A percentile compares a stretch with the other conserved stretches of the same genome.
Evolutionary conservation across 73 alveolate genomes (phyloP).

Genomic region (Paramecium biaurelia): DNA sequence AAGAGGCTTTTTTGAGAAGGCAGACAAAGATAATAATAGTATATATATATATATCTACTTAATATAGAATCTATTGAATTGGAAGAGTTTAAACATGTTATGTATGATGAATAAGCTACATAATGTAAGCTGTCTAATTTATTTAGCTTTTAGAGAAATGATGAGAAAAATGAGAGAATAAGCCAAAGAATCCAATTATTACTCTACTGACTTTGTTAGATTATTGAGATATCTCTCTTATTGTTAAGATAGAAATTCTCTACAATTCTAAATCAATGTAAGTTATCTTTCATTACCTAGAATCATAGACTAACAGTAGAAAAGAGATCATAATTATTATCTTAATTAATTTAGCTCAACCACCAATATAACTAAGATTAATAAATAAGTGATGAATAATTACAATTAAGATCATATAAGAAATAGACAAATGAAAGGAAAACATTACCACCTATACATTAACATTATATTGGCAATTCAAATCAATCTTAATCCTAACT

Average conservation of each 20-base stretch:
- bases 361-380: neutral
- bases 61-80: constrained; percentile 13
- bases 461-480: neutral
- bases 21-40: constrained; percentile 46
- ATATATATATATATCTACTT: neutral
- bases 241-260: constrained; percentile 34
- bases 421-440: neutral
- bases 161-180: constrained; percentile 24
- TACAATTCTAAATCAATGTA: neutral
- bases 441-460: neutral
- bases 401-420: neutral
- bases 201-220: constrained; percentile 47
- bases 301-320: constrained; percentile 17
- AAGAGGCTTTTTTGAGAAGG: neutral
- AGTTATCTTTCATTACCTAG: neutral
- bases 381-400: neutral
- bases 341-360: neutral
- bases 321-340: neutral
- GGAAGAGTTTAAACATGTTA: constrained; percentile 24
- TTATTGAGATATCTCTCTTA: constrained; percentile 19
- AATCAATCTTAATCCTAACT: neutral
- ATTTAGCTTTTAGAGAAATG: constrained; percentile 31
- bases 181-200: constrained; percentile 26
- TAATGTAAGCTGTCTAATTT: neutral
- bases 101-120: constrained; percentile 45